Base-by-base conservation (phyloP, 2,329 filamentous ascomycete species). In the Pyricularia grisea region DNA sequence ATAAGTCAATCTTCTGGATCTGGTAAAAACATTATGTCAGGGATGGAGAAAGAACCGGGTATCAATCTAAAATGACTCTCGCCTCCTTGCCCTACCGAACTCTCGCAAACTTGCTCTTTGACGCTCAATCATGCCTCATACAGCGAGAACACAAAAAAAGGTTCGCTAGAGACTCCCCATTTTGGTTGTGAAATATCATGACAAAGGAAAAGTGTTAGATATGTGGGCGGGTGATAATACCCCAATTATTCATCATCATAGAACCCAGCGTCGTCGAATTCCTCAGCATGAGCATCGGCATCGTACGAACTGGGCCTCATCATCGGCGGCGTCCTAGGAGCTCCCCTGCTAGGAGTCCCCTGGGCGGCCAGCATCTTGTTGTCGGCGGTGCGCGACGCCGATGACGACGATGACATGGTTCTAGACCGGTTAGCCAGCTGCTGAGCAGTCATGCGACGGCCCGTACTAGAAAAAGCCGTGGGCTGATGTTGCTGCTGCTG, bases 381-480 rank as follows among this genome's bases (percentile, higher is more conserved):
- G 63, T 50, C 71, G 63, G 25, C 72, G 67, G 78, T 58, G 25
- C 30, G 33, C 12, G 58, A 64, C 23, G n/a, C 67, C 7, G 67
- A 68, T 20, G 67, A 68, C 30, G 67, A 68, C 14, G 60, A 68
- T 23, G 67, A 64, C 30, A 60, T 31, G 27, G 50, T 68, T 17
- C 67, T 28, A 10, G 27, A 58, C 30, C 67, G 55, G 75, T 78
- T 80, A 67, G 81, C 81, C 36, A 81, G 79, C 72, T 85, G 80
- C 68, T 85, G 83, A 14, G 82, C 79, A 7, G 85, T 84, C 73
- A 84, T 86, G 27, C 87, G 83, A 33, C 87, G 84, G 25, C 87
- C 87, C 0, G 87, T 89, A 71, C 79, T 86, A 14, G 83, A 80
- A 73, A 90, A 90, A 1, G 88, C 87, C 0, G 87, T 88, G 3